Base-by-base conservation (phyloP, 2,329 filamentous ascomycete genomes). In the Parafenestella ontariensis region DNA sequence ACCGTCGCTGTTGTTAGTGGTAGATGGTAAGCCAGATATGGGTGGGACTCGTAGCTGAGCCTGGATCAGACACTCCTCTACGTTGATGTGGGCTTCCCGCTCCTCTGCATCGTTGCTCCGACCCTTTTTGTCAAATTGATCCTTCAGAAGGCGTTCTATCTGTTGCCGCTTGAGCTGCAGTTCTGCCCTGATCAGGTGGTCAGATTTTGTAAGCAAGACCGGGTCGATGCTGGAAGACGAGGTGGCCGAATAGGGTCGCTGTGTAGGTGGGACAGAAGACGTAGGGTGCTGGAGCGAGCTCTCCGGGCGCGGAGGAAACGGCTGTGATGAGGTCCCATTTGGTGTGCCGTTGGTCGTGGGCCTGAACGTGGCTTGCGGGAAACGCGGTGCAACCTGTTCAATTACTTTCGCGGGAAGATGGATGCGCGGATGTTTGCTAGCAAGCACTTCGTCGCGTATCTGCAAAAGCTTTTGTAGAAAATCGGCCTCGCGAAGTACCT, bases 191-290 rank as follows among this genome's bases (percentile, higher is more conserved):
- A 95, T 87, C 64, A 96, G 81, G 71, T 91, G 87, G 71, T 92
- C 89, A 64, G 92, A 93, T 77, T 96, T 96, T 71, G 91, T 89
- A 75, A 96, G 83, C 65, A 96, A 83, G 57, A 96, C 87, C 45
- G 92, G 91, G 74, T 96, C 87, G 78, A 95, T 90, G 75, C 89
- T 87, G 56, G 87, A 86, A 61, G 83, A 84, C 54, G 79, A 77
- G 62, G 83, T 66, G 71, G 77, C 62, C 34, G 70, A 61, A 46
- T 68, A 72, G 42, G 72, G 73, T 59, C 68, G 72, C 52, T 68
- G 68, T 54, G 62, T 62, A 48, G 66, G 62, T 46, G 66, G 54
- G 44, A 61, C 56, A 50, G 66, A 52, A 54, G 67, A 58, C 48
- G 65, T 48, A 34, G 59, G 54, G 26, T 55, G 61, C 37, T 68